phyloP scores from a whole-genome alignment of 192 early-diverging fungal genomes.

The Spizellomyces sp. region DNA sequence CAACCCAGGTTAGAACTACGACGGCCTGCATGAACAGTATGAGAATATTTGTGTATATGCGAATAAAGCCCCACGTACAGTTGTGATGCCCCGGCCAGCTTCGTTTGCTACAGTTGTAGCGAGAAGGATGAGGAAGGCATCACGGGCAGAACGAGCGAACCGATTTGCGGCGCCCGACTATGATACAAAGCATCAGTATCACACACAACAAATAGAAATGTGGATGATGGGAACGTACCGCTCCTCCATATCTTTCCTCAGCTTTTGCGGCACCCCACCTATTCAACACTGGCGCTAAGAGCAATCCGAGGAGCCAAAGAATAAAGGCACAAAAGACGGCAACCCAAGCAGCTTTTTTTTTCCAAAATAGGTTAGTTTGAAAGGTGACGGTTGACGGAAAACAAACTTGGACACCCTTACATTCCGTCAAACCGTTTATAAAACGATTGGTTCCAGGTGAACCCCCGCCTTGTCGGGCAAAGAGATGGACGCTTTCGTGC shows the following conservation, averaged over 20 bases:
- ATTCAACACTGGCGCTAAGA: slow-evolving; percentile 14
- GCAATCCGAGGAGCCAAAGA: slow-evolving; percentile 18
- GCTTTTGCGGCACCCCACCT: not conserved
- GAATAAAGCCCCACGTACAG: not conserved
- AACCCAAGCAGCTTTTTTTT: slow-evolving; percentile 18
- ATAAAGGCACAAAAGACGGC: slow-evolving; percentile 18
- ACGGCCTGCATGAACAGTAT: slow-evolving; percentile 2
- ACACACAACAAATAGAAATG: not conserved
- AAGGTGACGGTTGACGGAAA: no score
- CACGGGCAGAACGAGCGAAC: slow-evolving; percentile 35
- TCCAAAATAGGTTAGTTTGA: not conserved
- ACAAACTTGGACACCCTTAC: not conserved
- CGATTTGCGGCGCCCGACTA: slow-evolving; percentile 11
- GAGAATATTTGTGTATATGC: not conserved
- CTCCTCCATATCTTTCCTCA: not conserved
- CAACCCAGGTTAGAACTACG: slow-evolving; percentile 26
- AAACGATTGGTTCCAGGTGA: slow-evolving; percentile 6
- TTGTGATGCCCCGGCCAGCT: slow-evolving; percentile 24
- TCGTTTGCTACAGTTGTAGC: slow-evolving; percentile 28
- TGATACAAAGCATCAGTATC: not conserved
- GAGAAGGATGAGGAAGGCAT: slow-evolving; percentile 34
- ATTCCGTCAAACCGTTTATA: not conserved
- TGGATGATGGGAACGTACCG: not conserved
- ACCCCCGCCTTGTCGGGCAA: slow-evolving; percentile 8
- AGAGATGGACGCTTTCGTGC: not conserved